Base-by-base conservation (phyloP, 495 filamentous ascomycete genomes). In the Penicillium waksmanii region DNA sequence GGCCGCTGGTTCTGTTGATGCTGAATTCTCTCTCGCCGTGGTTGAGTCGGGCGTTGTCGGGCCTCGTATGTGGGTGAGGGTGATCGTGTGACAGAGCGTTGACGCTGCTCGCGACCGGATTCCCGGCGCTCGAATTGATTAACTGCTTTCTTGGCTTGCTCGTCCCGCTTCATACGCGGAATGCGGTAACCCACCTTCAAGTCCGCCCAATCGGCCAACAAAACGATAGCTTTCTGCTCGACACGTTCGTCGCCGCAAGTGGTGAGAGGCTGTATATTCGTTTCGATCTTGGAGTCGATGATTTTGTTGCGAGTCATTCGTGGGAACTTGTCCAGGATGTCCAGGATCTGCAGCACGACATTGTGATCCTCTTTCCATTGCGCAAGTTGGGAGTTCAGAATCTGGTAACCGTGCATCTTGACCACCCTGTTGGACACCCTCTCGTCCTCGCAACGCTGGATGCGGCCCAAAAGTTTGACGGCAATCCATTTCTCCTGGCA, bases 401-500 rank as follows among this genome's bases (percentile, higher is more conserved):
- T 96, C 62, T 92, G 89, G 70, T 99, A 98, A 48, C 93, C 96
- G 78, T 97, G 95, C 89, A 98, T 94, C 69, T 91, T 89, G 56
- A 97, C 88, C 34, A 98, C 92, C 15, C 90, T 87, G 74, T 96
- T 91, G 50, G 87, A 85, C 42, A 97, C 91, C 53, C 87, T 84
- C 66, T 97, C 93, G 59, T 97, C 93, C 50, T 95, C 87, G 72
- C 89, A 90, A n/a, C 83, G 85, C 71, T 97, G 92, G 55, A 99
- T 90, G 43, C 95, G 92, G 38, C 85, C 82, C 15, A 99, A 86
- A 54, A 99, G 79, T 77, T 97, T 98, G 77, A 96, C 92, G 11
- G 91, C 90, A 71, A 99, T 97, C 96, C 96, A 99, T 66, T 97
- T 97, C 82, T 99, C 95, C 75, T 95, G 94, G 80, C 92, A 97